phyloP scores from a whole-genome alignment of 2,329 filamentous ascomycete genomes.

The Calonectria pseudoreteaudii region DNA sequence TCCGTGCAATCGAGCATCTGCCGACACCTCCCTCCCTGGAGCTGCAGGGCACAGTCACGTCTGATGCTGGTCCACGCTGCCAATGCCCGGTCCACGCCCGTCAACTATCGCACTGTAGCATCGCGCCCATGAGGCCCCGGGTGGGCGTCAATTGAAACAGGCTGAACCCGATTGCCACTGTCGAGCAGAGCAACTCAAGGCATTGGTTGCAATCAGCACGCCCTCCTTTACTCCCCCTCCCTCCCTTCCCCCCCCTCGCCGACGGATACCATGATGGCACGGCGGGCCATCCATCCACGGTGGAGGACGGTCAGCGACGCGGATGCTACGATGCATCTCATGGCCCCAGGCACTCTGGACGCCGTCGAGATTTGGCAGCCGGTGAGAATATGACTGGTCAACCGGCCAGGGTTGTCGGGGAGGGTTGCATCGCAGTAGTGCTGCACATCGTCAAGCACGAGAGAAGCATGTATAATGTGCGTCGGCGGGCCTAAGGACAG shows the following conservation, averaged over 20 bases:
- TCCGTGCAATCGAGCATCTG: constrained; percentile 15
- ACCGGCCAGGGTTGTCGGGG: not conserved
- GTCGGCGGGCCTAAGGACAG: constrained; percentile 2
- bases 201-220: not conserved
- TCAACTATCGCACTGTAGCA: constrained; percentile 2
- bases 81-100: not conserved
- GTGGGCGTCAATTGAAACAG: not conserved
- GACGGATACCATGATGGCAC: not conserved
- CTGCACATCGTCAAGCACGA: constrained; percentile 17
- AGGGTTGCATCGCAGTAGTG: constrained; percentile 20
- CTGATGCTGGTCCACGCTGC: not conserved
- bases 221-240: no score
- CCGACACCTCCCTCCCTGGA: constrained; percentile 5
- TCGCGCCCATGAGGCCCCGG: not conserved
- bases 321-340: constrained; percentile 27
- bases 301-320: constrained; percentile 12
- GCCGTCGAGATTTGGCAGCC: constrained; percentile 19
- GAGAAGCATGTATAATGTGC: constrained; percentile 4
- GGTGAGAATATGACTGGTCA: constrained; percentile 22
- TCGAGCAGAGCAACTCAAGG: not conserved
- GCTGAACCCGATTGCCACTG: constrained; percentile 8
- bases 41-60: constrained; percentile 2
- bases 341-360: constrained; percentile 12
- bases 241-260: not conserved
- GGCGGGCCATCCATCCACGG: not conserved